Evolutionary conservation across 2,329 filamentous ascomycete genomes (phyloP).

Genomic region (Neonectria magnoliae): DNA sequence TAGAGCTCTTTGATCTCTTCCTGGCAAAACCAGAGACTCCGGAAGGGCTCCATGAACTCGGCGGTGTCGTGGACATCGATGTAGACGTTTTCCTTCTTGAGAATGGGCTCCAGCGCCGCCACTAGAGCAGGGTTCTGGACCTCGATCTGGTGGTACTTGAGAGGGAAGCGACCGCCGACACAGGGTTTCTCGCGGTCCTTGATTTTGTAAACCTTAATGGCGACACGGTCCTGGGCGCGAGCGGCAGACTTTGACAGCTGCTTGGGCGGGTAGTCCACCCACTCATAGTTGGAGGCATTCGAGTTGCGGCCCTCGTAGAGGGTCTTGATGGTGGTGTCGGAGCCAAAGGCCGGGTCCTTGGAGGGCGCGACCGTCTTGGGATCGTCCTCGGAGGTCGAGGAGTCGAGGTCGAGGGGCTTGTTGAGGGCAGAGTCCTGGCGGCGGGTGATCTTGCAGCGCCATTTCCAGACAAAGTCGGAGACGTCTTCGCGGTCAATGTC

Average conservation of each 20-base stretch:
- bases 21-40: slow-evolving; percentile 55
- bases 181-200: slow-evolving; percentile 54
- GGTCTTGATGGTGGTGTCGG: slow-evolving; percentile 49
- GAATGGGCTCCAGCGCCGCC: slow-evolving; percentile 53
- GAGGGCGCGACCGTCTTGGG: slow-evolving; percentile 13
- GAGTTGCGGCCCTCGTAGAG: slow-evolving; percentile 51
- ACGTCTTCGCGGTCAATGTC: slow-evolving; percentile 35
- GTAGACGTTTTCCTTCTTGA: slow-evolving; percentile 53
- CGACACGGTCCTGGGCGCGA: slow-evolving; percentile 51
- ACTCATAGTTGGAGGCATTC: slow-evolving; percentile 42
- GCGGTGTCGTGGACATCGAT: slow-evolving; percentile 51
- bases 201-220: slow-evolving; percentile 59
- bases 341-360: slow-evolving; percentile 44
- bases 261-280: slow-evolving; percentile 55
- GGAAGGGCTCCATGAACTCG: slow-evolving; percentile 53
- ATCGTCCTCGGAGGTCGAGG: slow-evolving; percentile 25
- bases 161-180: slow-evolving; percentile 49
- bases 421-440: slow-evolving; percentile 32
- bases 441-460: slow-evolving; percentile 45
- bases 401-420: slow-evolving; percentile 31
- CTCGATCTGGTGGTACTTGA: slow-evolving; percentile 54
- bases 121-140: slow-evolving; percentile 56
- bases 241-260: slow-evolving; percentile 52
- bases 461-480: slow-evolving; percentile 45
- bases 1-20: slow-evolving; percentile 52